phyloP scores from a whole-genome alignment of 768 basidiomycete genomes.

The Brasilioporus rufonigricans region DNA sequence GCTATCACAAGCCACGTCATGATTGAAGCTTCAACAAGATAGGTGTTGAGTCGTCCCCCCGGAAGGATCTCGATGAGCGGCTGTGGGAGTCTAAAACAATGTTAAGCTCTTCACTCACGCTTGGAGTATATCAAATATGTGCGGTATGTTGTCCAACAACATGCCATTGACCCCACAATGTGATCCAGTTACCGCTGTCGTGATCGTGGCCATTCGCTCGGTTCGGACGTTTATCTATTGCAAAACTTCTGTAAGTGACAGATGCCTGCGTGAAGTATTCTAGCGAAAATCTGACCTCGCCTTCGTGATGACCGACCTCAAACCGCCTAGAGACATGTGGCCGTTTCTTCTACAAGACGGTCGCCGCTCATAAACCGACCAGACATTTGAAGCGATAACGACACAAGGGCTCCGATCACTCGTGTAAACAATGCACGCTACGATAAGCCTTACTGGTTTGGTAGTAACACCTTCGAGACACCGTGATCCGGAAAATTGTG shows the following conservation, averaged over 20 bases:
- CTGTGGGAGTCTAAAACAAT: not conserved
- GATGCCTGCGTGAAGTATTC: too few species aligned
- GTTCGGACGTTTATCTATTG: not conserved
- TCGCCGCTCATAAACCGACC: not conserved
- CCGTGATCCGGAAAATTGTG: not conserved
- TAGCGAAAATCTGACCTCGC: not conserved
- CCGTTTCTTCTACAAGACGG: not conserved
- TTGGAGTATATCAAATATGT: too few species aligned
- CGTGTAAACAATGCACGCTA: not conserved
- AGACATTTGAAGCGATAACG: not conserved
- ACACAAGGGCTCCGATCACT: too few species aligned
- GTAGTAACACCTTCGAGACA: not conserved
- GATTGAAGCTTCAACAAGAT: not conserved
- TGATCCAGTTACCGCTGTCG: not conserved
- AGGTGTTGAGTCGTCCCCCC: not conserved
- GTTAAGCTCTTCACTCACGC: too few species aligned
- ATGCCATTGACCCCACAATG: too few species aligned
- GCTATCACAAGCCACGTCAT: not conserved
- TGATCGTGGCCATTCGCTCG: not conserved
- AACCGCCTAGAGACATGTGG: not conserved
- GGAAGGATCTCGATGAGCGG: not conserved
- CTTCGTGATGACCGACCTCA: not conserved
- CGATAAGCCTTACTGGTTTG: not conserved
- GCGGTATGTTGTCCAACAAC: too few species aligned
- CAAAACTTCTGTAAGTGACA: not conserved